Base-by-base conservation (phyloP, 345 rosid genomes). In the Populus pruinosa region DNA sequence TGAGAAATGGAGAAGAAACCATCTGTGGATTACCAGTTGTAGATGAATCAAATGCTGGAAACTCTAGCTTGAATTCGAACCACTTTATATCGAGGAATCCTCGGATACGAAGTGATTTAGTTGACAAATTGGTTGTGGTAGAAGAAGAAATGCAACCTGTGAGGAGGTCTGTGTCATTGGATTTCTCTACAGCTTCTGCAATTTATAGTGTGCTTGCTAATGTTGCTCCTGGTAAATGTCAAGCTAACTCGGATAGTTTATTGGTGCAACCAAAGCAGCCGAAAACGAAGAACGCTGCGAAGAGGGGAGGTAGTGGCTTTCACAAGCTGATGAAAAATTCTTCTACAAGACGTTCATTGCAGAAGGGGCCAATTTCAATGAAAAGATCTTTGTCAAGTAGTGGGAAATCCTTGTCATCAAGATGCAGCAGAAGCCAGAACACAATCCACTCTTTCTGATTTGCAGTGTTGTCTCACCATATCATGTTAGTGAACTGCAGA, bases 91-190 rank as follows among this genome's bases (percentile, higher is more conserved):
- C 39, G 23, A 71, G 77, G 31, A 84, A 74, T 56, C 25, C 81
- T 20, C 71, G 78, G 8, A 67, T 74, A 21, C 81, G 61, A 55
- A 87, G 86, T 39, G 87, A 85, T 80, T 62, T 80, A 39, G 78
- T 53, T 23, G 85, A 71, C 6, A 76, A 80, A 53, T 8, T 64
- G 9, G 36, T 23, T 35, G 70, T 71, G 11, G 75, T 44, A 13
- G 73, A 75, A 21, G 84, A 65, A 18, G 79, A 75, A 38, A 41
- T 72, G 71, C 83, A 80, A 59, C 74, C 84, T 5, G 65, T 79
- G 73, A 88, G 89, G 86, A 81, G 94, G 73, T 93, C 95, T 1
- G 75, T 83, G 66, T 93, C 94, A 0, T 72, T 90, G 83, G 90
- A 85, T 86, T 80, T 74, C 21, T 72, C 83, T 50, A 74, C 89